Evolutionary conservation across 345 rosid species (phyloP), one percentile per base, ranked within the genome.

Genomic region (Citrus sinensis): DNA sequence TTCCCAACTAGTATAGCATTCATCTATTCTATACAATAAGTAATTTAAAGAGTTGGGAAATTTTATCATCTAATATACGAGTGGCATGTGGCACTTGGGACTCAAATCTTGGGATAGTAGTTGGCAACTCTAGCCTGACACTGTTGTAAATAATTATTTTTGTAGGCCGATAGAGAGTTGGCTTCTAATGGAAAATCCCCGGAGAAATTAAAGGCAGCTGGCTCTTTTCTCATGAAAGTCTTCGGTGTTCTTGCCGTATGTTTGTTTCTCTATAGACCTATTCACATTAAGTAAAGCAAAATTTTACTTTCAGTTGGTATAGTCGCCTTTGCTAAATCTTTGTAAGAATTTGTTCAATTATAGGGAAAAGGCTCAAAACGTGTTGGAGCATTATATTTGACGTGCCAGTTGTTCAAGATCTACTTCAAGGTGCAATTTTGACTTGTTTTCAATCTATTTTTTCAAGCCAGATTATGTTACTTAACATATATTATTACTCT

Each of bases 291-390:
- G 27, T 0, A 35, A 66, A 35, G 27, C 11, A 66, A 66, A 35
- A 46, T 46, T 2, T 30, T 65, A 66, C 70, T 66, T 66, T 39
- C 27, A 35, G 46, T 66, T 56, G 63, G 46, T 17, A 56, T 10
- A 4, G 32, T 64, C 8, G 34, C 67, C 46, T 13, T 40, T 81
- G 40, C 77, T 77, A 80, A 55, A 68, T 69, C n/a, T 78, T 70
- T 40, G 4, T 51, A 46, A n/a, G 39, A 11, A 19, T 71, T 35
- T 80, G 32, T 68, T 17, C 10, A 67, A 77, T 84, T 83, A 69
- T 78, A 95, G 99, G 99, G 98, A 11, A 95, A 95, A 87, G 97
- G 99, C 76, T 85, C 96, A 5, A 95, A 95, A 85, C 93, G 99
- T 34, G 94, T 95, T 7, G 97, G 99, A 77, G 99, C 99, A 67